A percentile compares a stretch with the other conserved stretches of the same genome.
phyloP scores from a whole-genome alignment of 768 basidiomycete genomes.

The Lepiota brunneoincarnata region DNA sequence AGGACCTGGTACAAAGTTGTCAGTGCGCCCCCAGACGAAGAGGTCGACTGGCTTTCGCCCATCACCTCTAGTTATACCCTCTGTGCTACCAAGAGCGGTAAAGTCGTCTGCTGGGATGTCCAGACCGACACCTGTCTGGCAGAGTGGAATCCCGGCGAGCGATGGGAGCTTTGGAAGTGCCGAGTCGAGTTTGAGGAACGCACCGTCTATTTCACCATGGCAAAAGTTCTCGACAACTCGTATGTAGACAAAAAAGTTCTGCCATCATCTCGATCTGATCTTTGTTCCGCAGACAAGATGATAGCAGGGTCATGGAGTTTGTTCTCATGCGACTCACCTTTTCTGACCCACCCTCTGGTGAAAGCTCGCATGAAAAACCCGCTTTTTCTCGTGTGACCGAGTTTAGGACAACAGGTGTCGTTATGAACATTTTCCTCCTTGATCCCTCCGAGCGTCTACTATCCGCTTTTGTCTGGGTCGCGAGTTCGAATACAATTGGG shows the following conservation, averaged over 20 bases:
- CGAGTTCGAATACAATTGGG: constrained; percentile 51
- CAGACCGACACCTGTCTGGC: constrained; percentile 57
- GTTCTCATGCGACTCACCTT: constrained; percentile 68
- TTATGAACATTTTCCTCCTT: constrained; percentile 77
- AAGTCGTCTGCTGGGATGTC: constrained; percentile 77
- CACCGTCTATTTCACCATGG: constrained; percentile 76
- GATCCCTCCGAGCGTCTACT: constrained; percentile 60
- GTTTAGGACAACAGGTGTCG: constrained; percentile 63
- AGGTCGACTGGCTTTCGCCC: constrained; percentile 75
- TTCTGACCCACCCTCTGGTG: constrained; percentile 44
- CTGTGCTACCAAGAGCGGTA: constrained; percentile 75
- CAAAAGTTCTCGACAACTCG: constrained; percentile 53
- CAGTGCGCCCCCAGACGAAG: constrained; percentile 61
- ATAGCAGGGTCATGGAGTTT: constrained; percentile 67
- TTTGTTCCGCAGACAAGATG: constrained; percentile 43
- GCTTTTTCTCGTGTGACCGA: constrained; percentile 57
- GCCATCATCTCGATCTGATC: not conserved
- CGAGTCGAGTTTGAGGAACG: constrained; percentile 71
- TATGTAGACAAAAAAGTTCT: too few relatives aligned
- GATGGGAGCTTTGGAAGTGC: constrained; percentile 79
- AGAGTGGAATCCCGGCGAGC: constrained; percentile 62
- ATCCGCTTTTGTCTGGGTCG: constrained; percentile 70
- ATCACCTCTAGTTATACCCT: constrained; percentile 75
- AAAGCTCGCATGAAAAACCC: constrained; percentile 36
- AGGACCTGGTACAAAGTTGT: constrained; percentile 67